Conservation (phyloP, 306 rosid genomes). For the Rosa lucieae region DNA sequence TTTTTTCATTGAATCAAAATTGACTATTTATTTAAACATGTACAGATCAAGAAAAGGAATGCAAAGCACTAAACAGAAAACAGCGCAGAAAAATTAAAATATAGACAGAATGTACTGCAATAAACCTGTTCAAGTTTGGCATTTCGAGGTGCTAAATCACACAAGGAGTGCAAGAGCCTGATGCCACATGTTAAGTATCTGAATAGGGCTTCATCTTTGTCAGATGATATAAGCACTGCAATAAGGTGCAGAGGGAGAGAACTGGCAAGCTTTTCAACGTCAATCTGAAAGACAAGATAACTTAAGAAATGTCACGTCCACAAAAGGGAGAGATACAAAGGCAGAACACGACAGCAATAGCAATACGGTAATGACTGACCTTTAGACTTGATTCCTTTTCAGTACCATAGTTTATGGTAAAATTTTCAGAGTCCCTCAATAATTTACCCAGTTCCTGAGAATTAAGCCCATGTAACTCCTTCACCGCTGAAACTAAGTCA, state of each 20-base stretch:
- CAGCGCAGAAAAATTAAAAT: constrained; percentile 20
- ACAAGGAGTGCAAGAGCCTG: constrained; percentile 84
- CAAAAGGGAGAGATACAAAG: constrained; percentile 13
- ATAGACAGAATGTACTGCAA: constrained; percentile 16
- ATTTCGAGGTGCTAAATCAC: constrained; percentile 84
- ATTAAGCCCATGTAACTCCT: constrained; percentile 64
- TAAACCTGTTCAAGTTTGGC: constrained; percentile 85
- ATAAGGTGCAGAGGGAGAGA: constrained; percentile 83
- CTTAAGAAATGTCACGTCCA: constrained; percentile 27
- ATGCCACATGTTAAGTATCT: constrained; percentile 70
- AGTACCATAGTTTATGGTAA: constrained; percentile 53
- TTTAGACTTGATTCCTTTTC: constrained; percentile 45
- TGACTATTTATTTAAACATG: not conserved
- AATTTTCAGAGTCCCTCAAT: constrained; percentile 75
- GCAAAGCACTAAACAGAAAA: constrained; percentile 14
- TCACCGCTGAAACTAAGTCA: constrained; percentile 60
- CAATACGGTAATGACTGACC: constrained; percentile 40
- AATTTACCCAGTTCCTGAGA: constrained; percentile 66
- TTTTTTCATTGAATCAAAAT: not conserved
- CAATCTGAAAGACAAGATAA: constrained; percentile 56
- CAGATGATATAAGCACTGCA: constrained; percentile 56
- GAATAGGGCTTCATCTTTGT: constrained; percentile 54
- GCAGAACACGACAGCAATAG: constrained; percentile 23
- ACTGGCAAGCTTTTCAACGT: constrained; percentile 76
- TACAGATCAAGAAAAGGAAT: constrained; percentile 20